A percentile compares a stretch with the other conserved stretches of the same genome.
These are phyloP conservation scores for Beauveria varroae DNA, from an alignment of 2,329 filamentous ascomycete species.

Conservation along the genomic window DNA sequence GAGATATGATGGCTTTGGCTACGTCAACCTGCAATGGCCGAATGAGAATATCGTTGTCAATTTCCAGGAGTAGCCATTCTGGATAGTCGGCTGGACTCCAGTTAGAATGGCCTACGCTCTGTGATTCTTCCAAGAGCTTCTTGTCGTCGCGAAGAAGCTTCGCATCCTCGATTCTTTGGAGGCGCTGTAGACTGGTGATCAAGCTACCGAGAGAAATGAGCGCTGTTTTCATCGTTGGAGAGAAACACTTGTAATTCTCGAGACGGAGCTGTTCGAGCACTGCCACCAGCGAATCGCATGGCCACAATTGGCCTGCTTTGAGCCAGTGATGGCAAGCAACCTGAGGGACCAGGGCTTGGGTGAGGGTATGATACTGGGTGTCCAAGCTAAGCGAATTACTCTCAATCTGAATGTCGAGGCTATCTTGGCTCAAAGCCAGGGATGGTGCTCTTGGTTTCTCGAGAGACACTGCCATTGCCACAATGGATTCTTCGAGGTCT, in stretches of 20 bases:
- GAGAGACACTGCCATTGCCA: background rate
- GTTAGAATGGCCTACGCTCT: slow-evolving; percentile 45
- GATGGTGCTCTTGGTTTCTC: background rate
- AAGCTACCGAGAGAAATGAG: background rate
- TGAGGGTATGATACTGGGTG: background rate
- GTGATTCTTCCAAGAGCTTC: slow-evolving; percentile 33
- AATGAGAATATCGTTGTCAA: slow-evolving; percentile 57
- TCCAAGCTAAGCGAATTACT: too few species aligned
- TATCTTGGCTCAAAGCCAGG: background rate
- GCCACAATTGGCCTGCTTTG: slow-evolving; percentile 34
- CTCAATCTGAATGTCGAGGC: background rate
- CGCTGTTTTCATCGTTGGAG: background rate
- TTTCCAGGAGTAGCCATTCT: slow-evolving; percentile 60
- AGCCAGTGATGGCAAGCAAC: slow-evolving; percentile 29
- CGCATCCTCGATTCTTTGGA: background rate
- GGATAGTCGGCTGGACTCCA: slow-evolving; percentile 47
- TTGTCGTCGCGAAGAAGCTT: slow-evolving; percentile 16
- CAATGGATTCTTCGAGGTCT: slow-evolving; percentile 1
- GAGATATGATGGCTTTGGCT: slow-evolving; percentile 50
- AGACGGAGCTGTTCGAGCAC: slow-evolving; percentile 40
- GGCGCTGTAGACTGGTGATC: background rate
- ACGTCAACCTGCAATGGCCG: slow-evolving; percentile 55
- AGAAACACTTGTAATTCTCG: background rate
- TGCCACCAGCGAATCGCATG: slow-evolving; percentile 31
- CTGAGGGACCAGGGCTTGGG: background rate